phyloP scores from a whole-genome alignment of 345 rosid species.

The Salix purpurea region DNA sequence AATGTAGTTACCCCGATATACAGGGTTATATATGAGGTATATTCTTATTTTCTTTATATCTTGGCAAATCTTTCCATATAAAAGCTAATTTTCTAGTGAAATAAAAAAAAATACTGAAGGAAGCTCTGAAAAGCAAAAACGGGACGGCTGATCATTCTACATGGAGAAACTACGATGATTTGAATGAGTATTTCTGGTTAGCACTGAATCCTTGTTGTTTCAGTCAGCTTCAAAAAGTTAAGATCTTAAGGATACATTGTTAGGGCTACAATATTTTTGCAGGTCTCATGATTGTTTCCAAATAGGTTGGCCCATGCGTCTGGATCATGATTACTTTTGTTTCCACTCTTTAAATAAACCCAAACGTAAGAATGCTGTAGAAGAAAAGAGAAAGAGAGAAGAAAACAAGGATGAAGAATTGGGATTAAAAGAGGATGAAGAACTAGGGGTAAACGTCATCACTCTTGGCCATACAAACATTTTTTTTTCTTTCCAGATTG shows the following conservation, averaged over 20 bases:
- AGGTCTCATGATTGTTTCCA: constrained; percentile 89
- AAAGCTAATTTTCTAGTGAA: constrained; percentile 19
- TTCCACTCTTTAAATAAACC: constrained; percentile 24
- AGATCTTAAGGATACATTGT: constrained; percentile 3
- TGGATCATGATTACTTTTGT: constrained; percentile 64
- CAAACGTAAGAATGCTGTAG: constrained; percentile 21
- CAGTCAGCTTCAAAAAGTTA: constrained; percentile 12
- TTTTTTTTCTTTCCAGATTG: neutral
- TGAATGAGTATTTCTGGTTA: constrained; percentile 90
- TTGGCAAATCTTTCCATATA: neutral
- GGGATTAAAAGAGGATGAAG: constrained; percentile 18
- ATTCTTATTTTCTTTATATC: constrained; percentile 11
- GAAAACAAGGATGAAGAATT: constrained; percentile 55
- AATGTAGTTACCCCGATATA: constrained; percentile 84
- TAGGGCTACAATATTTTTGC: constrained; percentile 23
- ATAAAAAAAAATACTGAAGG: constrained; percentile 44
- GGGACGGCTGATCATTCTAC: constrained; percentile 82
- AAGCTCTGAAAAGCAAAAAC: constrained; percentile 68
- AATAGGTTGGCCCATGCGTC: constrained; percentile 88
- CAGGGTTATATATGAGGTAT: constrained; percentile 55
- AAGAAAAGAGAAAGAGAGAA: constrained; percentile 36
- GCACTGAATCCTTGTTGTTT: constrained; percentile 12
- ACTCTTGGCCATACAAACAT: neutral
- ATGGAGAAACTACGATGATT: constrained; percentile 99
- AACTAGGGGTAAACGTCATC: constrained; percentile 39